Base-by-base conservation (phyloP, 345 rosid genomes). In the Hevea brasiliensis region DNA sequence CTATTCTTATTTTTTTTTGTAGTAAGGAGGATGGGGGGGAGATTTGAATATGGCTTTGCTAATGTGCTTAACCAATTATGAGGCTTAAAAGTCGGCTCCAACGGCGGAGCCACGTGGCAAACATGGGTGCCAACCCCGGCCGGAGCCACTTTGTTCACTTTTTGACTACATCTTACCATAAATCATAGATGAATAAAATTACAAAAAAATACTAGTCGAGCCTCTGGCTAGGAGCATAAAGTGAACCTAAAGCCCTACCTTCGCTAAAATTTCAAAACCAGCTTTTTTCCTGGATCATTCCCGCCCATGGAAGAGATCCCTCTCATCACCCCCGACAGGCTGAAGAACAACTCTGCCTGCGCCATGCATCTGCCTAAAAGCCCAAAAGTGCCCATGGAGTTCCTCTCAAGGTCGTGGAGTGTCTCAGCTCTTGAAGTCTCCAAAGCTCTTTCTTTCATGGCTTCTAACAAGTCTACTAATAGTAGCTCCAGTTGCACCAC, bases 351-450 rank as follows among this genome's bases (percentile, higher is more conserved):
- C 66, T 40, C 86, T 29, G 65, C 72, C 60, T 9, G 65, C 8
- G 74, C 74, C 24, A 76, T 76, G 17, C 92, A 86, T 42, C 84
- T 89, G 5, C 94, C 97, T 12, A 87, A 91, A 78, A 89, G 94
- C 85, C 97, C 97, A 7, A 84, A 89, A 83, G 87, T 89, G 70
- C 97, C 97, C 9, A 89, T 94, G 95, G 98, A 94, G 84, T 94
- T 90, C 82, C 81, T 94, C 70, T 88, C 98, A 1, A 87, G 98
- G 81, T 89, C 98, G 1, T 90, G 97, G 98, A 87, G 95, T 60
- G 87, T 71, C 53, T 89, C 98, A 10, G 97, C 97, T 50, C 84
- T 92, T 11, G 91, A 90, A 82, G 89, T 92, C 73, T 85, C 97
- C 69, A 90, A 88, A 79, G 85, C 97, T 57, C 86, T 90, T 45